A percentile compares a stretch with the other conserved stretches of the same genome.
phyloP scores from a whole-genome alignment of 2,329 filamentous ascomycete species.

The Fusarium agapanthi region DNA sequence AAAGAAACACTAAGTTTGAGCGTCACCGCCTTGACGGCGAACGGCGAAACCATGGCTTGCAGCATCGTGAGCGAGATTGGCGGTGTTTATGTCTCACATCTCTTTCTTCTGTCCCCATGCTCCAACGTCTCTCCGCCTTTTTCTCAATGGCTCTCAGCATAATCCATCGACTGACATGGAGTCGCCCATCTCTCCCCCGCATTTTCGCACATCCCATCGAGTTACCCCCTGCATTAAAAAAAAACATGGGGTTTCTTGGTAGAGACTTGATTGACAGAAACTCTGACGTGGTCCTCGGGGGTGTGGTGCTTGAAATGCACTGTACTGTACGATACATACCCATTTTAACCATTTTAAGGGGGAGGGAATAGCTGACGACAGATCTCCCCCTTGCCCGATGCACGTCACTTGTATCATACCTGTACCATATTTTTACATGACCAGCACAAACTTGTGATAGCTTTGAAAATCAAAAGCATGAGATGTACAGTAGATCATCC shows the following conservation, averaged over 20 bases:
- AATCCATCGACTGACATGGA: conserved; percentile 17
- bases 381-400: conserved; percentile 15
- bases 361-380: neutral
- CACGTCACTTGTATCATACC: conserved; percentile 28
- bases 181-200: conserved; percentile 25
- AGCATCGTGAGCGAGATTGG: conserved; percentile 18
- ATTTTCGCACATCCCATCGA: conserved; percentile 25
- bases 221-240: conserved; percentile 23
- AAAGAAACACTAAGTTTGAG: conserved; percentile 10
- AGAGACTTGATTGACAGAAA: conserved; percentile 21
- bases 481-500: conserved; percentile 30
- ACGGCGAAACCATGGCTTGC: conserved; percentile 16
- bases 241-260: conserved; percentile 25
- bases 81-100: conserved; percentile 15
- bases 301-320: conserved; percentile 8
- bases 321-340: neutral
- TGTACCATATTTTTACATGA: conserved; percentile 16
- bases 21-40: conserved; percentile 26
- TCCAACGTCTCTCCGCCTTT: neutral
- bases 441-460: conserved; percentile 4
- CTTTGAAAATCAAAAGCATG: conserved; percentile 11
- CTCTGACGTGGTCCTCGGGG: conserved; percentile 6
- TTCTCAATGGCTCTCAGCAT: conserved; percentile 10
- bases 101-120: neutral
- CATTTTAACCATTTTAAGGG: neutral